These are phyloP conservation scores for Quercus aquifolioides DNA, from an alignment of 306 rosid genomes.

Conservation along the genomic window DNA sequence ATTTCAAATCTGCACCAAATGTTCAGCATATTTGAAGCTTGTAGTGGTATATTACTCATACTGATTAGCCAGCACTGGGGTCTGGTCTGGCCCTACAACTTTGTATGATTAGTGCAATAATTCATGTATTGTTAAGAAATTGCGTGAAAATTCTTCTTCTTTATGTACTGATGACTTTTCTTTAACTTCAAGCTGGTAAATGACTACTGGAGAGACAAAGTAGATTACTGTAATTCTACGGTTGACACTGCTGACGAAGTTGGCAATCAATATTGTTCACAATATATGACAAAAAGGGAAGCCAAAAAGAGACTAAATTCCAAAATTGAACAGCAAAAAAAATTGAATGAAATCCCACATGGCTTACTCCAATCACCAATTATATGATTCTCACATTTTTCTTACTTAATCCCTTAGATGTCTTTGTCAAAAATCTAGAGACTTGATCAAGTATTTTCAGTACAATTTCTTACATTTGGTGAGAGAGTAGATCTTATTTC, in stretches of 20 bases:
- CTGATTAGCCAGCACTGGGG: not conserved
- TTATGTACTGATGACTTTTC: not conserved
- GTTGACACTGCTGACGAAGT: not conserved
- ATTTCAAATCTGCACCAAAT: not conserved
- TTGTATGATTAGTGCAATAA: not conserved
- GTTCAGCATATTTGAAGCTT: conserved; percentile 28
- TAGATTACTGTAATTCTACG: not conserved
- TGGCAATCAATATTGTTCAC: not conserved
- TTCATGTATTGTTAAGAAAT: not conserved
- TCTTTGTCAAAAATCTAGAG: not conserved
- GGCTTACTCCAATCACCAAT: not conserved
- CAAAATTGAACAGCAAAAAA: not conserved
- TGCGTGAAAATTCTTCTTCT: not conserved
- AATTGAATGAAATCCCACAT: not conserved
- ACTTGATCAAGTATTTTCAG: not conserved
- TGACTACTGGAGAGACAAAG: not conserved
- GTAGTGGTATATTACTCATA: not conserved
- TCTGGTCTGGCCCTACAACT: not conserved
- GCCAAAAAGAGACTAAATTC: not conserved
- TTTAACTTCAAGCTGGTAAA: not conserved
- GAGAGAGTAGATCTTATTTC: too few species aligned
- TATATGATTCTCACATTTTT: not conserved
- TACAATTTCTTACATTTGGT: not conserved
- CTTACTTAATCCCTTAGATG: not conserved
- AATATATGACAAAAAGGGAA: not conserved